A percentile compares a stretch with the other conserved stretches of the same genome.
phyloP scores from a whole-genome alignment of 805 yeast genomes.

The Hemisphaericaspora nanyangensis region DNA sequence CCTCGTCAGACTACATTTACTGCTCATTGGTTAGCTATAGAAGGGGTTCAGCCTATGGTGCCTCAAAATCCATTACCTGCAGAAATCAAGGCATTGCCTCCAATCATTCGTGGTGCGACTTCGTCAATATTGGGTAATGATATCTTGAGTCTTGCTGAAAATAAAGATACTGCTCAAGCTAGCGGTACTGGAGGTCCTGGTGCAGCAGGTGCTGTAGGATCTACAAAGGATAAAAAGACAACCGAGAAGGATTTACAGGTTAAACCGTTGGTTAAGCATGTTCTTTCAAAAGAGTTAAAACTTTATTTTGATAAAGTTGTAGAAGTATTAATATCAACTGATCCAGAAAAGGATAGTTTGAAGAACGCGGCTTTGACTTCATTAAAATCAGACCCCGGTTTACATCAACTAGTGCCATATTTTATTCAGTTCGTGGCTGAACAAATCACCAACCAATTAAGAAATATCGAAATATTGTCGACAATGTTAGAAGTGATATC shows the following conservation, averaged over 20 bases:
- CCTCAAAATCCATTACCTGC: slow-evolving; percentile 90
- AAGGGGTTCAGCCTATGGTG: slow-evolving; percentile 96
- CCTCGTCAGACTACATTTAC: slow-evolving; percentile 91
- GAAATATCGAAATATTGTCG: slow-evolving; percentile 63
- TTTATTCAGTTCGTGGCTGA: slow-evolving; percentile 95
- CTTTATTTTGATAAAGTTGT: slow-evolving; percentile 89
- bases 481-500: slow-evolving; percentile 88
- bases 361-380: slow-evolving; percentile 81
- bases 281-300: slow-evolving; percentile 89
- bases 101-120: slow-evolving; percentile 78
- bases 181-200: slow-evolving; percentile 7
- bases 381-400: slow-evolving; percentile 86
- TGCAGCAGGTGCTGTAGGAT: neutral
- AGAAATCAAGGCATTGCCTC: slow-evolving; percentile 75
- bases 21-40: slow-evolving; percentile 96
- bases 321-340: slow-evolving; percentile 64
- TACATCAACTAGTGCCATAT: slow-evolving; percentile 95
- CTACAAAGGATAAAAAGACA: slow-evolving; percentile 17
- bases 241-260: slow-evolving; percentile 53
- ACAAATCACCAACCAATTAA: slow-evolving; percentile 83
- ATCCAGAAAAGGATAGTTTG: slow-evolving; percentile 52
- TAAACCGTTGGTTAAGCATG: slow-evolving; percentile 92
- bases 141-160: slow-evolving; percentile 28
- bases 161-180: slow-evolving; percentile 9
- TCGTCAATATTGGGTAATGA: slow-evolving; percentile 43